These are phyloP conservation scores for Trebouxia gelatinosa DNA, from an alignment of 163 green algal species.

Conservation along the genomic window DNA sequence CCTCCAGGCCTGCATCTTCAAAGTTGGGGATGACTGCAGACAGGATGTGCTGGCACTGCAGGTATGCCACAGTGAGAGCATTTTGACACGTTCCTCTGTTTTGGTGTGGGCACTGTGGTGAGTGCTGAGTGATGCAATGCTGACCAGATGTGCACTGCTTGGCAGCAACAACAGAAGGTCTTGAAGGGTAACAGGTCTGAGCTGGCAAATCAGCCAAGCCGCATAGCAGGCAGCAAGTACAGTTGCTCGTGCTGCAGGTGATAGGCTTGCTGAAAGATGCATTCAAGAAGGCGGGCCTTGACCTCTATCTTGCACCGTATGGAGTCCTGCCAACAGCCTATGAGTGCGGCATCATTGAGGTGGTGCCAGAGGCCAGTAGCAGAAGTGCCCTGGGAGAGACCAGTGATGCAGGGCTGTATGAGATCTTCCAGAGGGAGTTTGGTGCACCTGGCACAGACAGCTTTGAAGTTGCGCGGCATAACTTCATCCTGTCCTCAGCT, in stretches of 20 bases:
- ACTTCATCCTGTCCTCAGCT: conserved; percentile 88
- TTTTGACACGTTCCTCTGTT: too few relatives aligned
- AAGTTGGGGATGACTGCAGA: conserved; percentile 94
- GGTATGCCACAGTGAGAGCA: too few relatives aligned
- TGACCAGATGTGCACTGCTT: neutral
- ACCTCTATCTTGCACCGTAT: conserved; percentile 91
- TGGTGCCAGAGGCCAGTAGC: conserved; percentile 76
- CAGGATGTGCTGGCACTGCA: conserved; percentile 94
- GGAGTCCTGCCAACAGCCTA: conserved; percentile 94
- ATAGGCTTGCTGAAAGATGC: conserved; percentile 78
- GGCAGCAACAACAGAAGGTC: neutral
- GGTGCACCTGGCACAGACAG: conserved; percentile 66
- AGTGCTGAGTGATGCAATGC: too few relatives aligned
- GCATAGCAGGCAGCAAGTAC: too few relatives aligned
- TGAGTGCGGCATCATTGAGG: conserved; percentile 94
- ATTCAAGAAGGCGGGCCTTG: conserved; percentile 73
- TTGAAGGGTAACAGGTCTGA: too few relatives aligned
- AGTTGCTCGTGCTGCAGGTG: conserved; percentile 79
- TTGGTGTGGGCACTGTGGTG: too few relatives aligned
- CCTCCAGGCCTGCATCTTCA: conserved; percentile 93
- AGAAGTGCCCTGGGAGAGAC: conserved; percentile 51
- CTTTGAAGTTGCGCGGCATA: conserved; percentile 85
- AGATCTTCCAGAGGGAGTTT: conserved; percentile 93
- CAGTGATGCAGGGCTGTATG: conserved; percentile 85
- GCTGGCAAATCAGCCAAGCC: too few relatives aligned